phyloP scores from a whole-genome alignment of 805 yeast genomes.

The Nakazawaea laoshanensis region DNA sequence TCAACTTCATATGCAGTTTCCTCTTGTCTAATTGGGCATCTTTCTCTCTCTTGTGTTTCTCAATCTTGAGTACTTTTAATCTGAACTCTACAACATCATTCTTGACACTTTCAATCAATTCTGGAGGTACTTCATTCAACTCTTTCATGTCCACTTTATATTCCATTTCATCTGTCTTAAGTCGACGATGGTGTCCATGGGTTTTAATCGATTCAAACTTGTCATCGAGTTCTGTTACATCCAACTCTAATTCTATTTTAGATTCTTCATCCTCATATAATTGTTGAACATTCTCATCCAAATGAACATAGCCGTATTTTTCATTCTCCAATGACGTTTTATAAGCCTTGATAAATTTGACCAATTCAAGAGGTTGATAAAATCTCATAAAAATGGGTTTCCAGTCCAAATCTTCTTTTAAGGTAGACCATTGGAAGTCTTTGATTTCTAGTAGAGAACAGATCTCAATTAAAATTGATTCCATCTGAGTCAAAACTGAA shows the following conservation, averaged over 20 bases:
- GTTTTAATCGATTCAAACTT: slow-evolving; percentile 5
- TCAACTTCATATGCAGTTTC: slow-evolving; percentile 38
- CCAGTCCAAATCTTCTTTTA: slow-evolving; percentile 10
- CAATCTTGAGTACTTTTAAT: slow-evolving; percentile 43
- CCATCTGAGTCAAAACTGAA: not conserved
- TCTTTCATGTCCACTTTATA: slow-evolving; percentile 53
- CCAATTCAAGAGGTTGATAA: slow-evolving; percentile 18
- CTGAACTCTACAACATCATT: slow-evolving; percentile 49
- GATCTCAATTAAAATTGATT: not conserved
- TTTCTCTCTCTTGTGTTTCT: slow-evolving; percentile 39
- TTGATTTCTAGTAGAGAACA: not conserved
- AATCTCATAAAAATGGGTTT: slow-evolving; percentile 19
- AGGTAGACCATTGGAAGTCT: slow-evolving; percentile 4
- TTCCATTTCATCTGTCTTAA: slow-evolving; percentile 3
- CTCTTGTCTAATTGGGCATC: slow-evolving; percentile 39
- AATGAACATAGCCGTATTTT: slow-evolving; percentile 2
- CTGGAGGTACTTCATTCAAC: slow-evolving; percentile 46
- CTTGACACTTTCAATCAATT: slow-evolving; percentile 41
- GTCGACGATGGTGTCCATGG: slow-evolving; percentile 1
- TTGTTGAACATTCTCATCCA: slow-evolving; percentile 2
- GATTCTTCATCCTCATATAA: slow-evolving; percentile 1
- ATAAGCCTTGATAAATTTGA: slow-evolving; percentile 14
- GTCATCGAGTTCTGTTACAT: not conserved
- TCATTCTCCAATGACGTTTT: not conserved
- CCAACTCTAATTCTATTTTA: not conserved